Conservation (phyloP, 1,139 yeast species). For the Yamadazyma epiphylla region DNA sequence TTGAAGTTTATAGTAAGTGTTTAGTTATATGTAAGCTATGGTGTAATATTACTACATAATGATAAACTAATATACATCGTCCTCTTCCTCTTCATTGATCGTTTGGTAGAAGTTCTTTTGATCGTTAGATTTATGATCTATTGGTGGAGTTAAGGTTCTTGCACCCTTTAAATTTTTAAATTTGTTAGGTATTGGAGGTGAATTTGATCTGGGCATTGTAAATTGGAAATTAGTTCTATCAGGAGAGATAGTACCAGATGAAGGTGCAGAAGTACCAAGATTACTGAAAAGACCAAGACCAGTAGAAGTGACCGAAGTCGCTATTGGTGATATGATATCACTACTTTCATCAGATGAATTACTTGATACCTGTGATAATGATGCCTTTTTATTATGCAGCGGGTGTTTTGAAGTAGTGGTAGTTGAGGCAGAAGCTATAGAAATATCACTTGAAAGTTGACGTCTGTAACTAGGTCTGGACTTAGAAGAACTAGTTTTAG, state of each 20-base stretch:
- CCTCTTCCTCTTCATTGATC: conserved; percentile 20
- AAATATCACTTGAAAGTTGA: conserved; percentile 35
- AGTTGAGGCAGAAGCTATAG: conserved; percentile 32
- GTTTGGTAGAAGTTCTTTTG: conserved; percentile 8
- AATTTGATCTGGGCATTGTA: conserved; percentile 21
- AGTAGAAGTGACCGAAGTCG: conserved; percentile 1
- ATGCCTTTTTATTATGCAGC: conserved; percentile 21
- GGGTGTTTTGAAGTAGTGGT: conserved; percentile 18
- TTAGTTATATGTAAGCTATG: too few species aligned
- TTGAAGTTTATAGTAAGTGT: too few species aligned
- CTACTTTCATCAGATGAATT: conserved; percentile 39
- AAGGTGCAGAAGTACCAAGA: conserved; percentile 1
- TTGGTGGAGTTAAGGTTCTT: background rate
- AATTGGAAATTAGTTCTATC: conserved; percentile 5
- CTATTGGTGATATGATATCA: conserved; percentile 5
- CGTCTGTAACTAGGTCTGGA: conserved; percentile 34
- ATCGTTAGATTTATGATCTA: background rate
- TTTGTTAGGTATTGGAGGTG: conserved; percentile 34
- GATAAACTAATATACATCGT: conserved; percentile 10
- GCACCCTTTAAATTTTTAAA: conserved; percentile 6
- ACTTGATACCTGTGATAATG: conserved; percentile 34
- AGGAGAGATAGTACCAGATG: too few species aligned
- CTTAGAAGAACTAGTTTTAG: background rate
- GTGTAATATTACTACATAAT: conserved; percentile 1
- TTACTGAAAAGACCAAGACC: conserved; percentile 1